Conservation (phyloP, 768 basidiomycete genomes). For the Fomitopsis pulvina region DNA sequence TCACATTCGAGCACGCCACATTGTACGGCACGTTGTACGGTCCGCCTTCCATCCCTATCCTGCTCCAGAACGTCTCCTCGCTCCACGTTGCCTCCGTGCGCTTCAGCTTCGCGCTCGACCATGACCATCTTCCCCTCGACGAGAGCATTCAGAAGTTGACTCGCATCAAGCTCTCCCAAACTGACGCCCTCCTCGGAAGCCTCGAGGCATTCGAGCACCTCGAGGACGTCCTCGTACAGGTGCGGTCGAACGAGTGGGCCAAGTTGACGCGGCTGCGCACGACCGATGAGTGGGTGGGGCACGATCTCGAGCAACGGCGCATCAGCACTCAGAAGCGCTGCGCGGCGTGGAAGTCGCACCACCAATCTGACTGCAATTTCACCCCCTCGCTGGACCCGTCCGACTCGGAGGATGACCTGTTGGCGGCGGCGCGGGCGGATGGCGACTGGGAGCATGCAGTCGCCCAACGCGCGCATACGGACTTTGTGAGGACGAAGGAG, state of each 20-base stretch:
- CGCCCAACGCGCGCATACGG: no score
- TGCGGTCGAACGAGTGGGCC: background rate
- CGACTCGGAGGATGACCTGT: no score
- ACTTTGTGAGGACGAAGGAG: no score
- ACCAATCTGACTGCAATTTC: background rate
- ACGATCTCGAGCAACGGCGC: background rate
- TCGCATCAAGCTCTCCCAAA: background rate
- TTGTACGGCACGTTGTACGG: background rate
- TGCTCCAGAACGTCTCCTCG: background rate
- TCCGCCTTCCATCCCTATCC: background rate
- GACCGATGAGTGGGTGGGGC: background rate
- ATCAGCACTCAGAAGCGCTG: background rate
- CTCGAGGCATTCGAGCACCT: background rate
- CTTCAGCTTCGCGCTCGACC: background rate
- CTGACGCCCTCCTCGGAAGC: background rate
- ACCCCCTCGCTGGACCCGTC: background rate
- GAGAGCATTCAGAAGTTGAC: background rate
- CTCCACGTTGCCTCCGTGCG: background rate
- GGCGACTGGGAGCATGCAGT: background rate
- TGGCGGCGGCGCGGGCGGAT: no score
- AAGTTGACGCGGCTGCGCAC: background rate
- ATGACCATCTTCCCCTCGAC: background rate
- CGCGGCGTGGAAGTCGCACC: background rate
- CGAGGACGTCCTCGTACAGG: background rate
- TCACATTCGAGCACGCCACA: background rate